Evolutionary conservation across 495 filamentous ascomycete species (phyloP), one percentile per base, ranked within the genome.

Genomic region (Penicillium ucsense): DNA sequence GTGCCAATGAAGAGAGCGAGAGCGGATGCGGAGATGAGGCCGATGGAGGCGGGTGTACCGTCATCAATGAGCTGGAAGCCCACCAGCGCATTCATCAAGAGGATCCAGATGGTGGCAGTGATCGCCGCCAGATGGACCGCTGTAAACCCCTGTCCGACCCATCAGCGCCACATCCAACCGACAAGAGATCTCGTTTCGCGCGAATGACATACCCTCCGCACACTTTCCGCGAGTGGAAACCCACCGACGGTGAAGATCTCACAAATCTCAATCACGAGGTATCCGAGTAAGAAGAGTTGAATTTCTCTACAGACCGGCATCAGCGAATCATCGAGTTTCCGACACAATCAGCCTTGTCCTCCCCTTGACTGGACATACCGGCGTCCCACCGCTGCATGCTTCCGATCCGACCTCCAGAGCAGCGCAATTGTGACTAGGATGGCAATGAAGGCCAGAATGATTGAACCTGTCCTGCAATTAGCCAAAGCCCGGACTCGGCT

Each of bases 231-330:
- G 12, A 96, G 64, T 5, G 89, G 89, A 61, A 99, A 89, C 41
- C 84, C 85, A 48, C 92, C 92, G 29, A 96, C 80, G 2, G 87
- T 87, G 66, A 99, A 95, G 55, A 99, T 95, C 61, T 99, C 92
- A 63, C 88, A 94, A 55, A 99, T 88, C 59, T 84, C 80, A 50
- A 97, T 81, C 31, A 99, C 69, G 38, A 95, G 85, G 58, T 88
- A 99, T 35, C 85, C 84, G 12, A 88, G 37, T 27, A 99, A 74
- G 66, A 97, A 95, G 35, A 95, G 61, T 77, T 99, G 92, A 71
- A 97, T 97, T 59, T 99, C 92, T 64, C 92, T 96, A 54, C 41
- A 27, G 41, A 50, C 39, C 10, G 20, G 8, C 35, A 45, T 56
- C 54, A 59, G 44, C 8, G 11, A 37, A 31, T 38, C 8, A n/a